phyloP scores from a whole-genome alignment of 352 stramenopile species.

The Hyphochytrium catenoides region DNA sequence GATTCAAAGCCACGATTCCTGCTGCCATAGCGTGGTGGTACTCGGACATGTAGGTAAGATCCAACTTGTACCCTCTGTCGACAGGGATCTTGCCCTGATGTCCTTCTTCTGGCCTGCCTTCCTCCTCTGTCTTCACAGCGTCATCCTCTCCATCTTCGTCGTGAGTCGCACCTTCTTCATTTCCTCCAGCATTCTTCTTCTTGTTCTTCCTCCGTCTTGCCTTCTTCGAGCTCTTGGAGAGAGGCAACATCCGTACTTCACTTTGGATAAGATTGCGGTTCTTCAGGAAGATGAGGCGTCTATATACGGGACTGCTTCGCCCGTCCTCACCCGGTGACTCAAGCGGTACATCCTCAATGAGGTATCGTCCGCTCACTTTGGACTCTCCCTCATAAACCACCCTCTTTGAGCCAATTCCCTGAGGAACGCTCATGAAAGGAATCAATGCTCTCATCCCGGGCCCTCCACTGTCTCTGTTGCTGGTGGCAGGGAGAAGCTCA shows the following conservation, averaged over 20 bases:
- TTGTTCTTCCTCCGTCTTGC: conserved; percentile 33
- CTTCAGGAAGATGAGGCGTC: conserved; percentile 38
- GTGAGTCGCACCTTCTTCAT: too few species aligned
- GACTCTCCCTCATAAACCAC: conserved; percentile 25
- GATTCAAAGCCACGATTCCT: conserved; percentile 16
- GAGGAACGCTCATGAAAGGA: conserved; percentile 38
- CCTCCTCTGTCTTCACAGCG: too few species aligned
- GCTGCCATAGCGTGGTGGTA: conserved; percentile 51
- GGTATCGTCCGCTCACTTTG: conserved; percentile 25
- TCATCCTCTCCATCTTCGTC: too few species aligned
- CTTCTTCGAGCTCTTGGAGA: conserved; percentile 8
- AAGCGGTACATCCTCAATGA: conserved; percentile 34
- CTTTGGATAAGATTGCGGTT: conserved; percentile 48
- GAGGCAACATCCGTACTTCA: conserved; percentile 22
- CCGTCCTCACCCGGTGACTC: conserved; percentile 8
- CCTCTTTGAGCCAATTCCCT: conserved; percentile 26
- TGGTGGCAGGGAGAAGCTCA: conserved; percentile 24
- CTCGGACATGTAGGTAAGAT: conserved; percentile 36
- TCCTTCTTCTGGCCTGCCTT: too few species aligned
- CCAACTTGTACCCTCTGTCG: conserved; percentile 10
- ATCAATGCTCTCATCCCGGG: too few species aligned
- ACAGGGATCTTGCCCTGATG: too few species aligned
- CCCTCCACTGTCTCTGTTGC: conserved; percentile 12
- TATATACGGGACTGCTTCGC: too few species aligned
- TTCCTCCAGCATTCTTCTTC: conserved; percentile 27